Evolutionary conservation across 2,329 filamentous ascomycete species (phyloP).

Genomic region (Pezicula neosporulosa): DNA sequence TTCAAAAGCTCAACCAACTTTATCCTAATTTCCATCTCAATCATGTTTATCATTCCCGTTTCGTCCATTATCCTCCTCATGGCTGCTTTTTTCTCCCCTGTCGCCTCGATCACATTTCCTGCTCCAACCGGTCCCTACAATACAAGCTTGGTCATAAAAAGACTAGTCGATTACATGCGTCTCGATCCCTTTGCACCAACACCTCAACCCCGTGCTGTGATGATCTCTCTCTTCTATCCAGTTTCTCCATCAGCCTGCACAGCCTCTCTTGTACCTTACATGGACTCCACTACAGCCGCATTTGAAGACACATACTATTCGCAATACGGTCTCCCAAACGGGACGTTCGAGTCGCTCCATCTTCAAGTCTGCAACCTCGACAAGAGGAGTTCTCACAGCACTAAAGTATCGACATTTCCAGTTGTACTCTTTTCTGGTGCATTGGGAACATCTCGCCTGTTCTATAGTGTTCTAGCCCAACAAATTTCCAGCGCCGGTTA

Average conservation of each 20-base stretch:
- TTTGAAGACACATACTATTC: conserved; percentile 15
- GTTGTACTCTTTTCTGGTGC: conserved; percentile 31
- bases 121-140: conserved; percentile 9
- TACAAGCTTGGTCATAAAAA: conserved; percentile 9
- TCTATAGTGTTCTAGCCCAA: conserved; percentile 28
- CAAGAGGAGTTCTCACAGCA: neutral
- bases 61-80: conserved; percentile 1
- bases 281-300: conserved; percentile 26
- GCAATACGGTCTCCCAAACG: conserved; percentile 22
- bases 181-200: conserved; percentile 24
- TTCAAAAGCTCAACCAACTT: no score
- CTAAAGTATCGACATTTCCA: conserved; percentile 14
- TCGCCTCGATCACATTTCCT: neutral
- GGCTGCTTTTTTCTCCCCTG: neutral
- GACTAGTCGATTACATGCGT: conserved; percentile 19
- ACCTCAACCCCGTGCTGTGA: conserved; percentile 16
- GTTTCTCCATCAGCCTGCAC: conserved; percentile 9
- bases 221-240: conserved; percentile 27
- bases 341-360: conserved; percentile 22
- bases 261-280: conserved; percentile 17
- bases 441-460: conserved; percentile 22
- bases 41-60: neutral
- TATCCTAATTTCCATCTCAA: neutral
- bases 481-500: conserved; percentile 31
- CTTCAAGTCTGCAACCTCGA: conserved; percentile 16